Conservation (phyloP, 2,329 filamentous ascomycete genomes). For the Hymenoscyphus albidus region DNA sequence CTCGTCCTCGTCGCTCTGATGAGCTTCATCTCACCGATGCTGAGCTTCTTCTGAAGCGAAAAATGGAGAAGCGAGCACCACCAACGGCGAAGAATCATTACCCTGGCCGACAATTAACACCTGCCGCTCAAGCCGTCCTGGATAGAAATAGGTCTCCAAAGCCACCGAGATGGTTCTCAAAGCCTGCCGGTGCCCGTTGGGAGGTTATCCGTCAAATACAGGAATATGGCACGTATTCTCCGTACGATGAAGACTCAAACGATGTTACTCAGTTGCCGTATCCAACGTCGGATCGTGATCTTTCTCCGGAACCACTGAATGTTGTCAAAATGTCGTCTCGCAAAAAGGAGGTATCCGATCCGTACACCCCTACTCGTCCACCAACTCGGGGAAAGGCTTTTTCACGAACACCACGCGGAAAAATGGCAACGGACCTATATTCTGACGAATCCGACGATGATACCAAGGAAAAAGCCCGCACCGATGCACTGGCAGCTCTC, state of each 20-base stretch:
- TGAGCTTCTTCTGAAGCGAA: background rate
- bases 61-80: background rate
- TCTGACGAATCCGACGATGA: background rate
- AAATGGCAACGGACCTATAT: background rate
- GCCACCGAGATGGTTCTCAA: background rate
- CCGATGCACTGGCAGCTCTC: background rate
- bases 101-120: background rate
- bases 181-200: background rate
- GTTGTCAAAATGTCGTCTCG: background rate
- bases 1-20: background rate
- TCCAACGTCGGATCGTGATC: background rate
- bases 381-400: background rate
- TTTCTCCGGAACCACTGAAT: background rate
- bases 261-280: background rate
- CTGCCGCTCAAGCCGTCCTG: too few species aligned
- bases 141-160: background rate
- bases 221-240: background rate
- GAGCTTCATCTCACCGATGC: background rate
- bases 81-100: background rate
- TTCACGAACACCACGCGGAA: background rate
- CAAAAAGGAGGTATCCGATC: background rate
- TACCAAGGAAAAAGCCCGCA: background rate
- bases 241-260: background rate
- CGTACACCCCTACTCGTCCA: background rate
- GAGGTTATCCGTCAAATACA: background rate